Conservation (phyloP, 1,284 basidiomycete species). For the Erythrobasidium hasegawianum region DNA sequence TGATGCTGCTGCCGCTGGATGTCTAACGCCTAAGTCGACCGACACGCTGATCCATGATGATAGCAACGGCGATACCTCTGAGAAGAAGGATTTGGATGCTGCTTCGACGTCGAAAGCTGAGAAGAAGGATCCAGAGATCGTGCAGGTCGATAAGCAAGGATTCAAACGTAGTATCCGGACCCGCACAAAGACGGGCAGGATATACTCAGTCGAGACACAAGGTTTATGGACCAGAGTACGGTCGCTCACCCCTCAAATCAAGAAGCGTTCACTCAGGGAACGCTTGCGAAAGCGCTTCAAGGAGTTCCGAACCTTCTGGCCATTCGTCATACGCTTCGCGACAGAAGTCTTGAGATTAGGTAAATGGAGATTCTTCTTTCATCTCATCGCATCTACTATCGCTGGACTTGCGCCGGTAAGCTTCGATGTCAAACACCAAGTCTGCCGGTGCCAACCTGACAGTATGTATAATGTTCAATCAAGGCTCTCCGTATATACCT, state of each 20-base stretch:
- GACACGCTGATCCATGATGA: too few species aligned
- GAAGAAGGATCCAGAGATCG: conserved; percentile 4
- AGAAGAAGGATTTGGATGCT: too few species aligned
- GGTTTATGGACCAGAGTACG: conserved; percentile 19
- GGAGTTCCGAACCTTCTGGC: conserved; percentile 27
- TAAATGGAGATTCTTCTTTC: conserved; percentile 20
- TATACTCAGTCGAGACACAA: conserved; percentile 20
- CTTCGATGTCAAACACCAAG: neutral
- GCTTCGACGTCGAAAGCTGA: too few species aligned
- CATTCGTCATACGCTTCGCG: conserved; percentile 23
- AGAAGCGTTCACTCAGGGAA: neutral
- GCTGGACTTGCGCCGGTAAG: conserved; percentile 27
- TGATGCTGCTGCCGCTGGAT: too few species aligned
- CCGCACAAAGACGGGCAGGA: conserved; percentile 3
- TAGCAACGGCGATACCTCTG: too few species aligned
- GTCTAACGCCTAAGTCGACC: too few species aligned
- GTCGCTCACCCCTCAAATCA: conserved; percentile 2
- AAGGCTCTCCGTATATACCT: conserved; percentile 31
- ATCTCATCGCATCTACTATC: conserved; percentile 20
- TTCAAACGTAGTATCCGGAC: conserved; percentile 20
- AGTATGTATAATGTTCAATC: too few species aligned
- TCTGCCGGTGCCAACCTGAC: neutral
- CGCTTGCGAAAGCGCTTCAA: conserved; percentile 3
- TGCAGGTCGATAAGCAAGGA: conserved; percentile 9
- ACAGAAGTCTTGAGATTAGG: conserved; percentile 19